These are phyloP conservation scores for Tagetes patula DNA, from an alignment of 129 eudicot genomes.

Conservation along the genomic window DNA sequence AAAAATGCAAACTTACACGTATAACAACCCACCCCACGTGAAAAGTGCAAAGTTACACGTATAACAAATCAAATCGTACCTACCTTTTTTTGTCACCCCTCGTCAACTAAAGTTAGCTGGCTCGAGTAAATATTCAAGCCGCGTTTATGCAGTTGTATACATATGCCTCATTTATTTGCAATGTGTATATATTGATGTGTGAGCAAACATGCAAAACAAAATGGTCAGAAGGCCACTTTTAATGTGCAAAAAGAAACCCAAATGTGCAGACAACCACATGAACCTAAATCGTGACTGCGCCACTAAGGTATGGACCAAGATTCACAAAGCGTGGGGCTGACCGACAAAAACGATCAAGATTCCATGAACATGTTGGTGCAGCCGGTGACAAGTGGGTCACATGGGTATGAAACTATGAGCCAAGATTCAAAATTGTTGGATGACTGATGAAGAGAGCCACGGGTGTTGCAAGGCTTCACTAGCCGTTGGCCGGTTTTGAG, in stretches of 20 bases:
- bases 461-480: slow-evolving; percentile 86
- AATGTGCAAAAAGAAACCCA: slow-evolving; percentile 17
- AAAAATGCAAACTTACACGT: too few relatives aligned
- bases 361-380: slow-evolving; percentile 23
- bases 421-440: slow-evolving; percentile 13
- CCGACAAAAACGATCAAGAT: not conserved
- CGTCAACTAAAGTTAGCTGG: too few relatives aligned
- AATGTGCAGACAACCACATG: slow-evolving; percentile 16
- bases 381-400: slow-evolving; percentile 12
- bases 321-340: slow-evolving; percentile 11
- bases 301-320: slow-evolving; percentile 18
- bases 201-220: slow-evolving; percentile 26
- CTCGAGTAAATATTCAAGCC: too few relatives aligned
- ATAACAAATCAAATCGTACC: too few relatives aligned
- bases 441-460: slow-evolving; percentile 60
- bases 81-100: too few relatives aligned
- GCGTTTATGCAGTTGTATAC: slow-evolving; percentile 1
- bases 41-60: too few relatives aligned
- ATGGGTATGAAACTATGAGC: slow-evolving; percentile 19
- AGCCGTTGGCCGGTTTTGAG: slow-evolving; percentile 76
- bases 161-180: slow-evolving; percentile 10
- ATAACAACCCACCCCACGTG: too few relatives aligned
- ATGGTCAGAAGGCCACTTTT: not conserved
- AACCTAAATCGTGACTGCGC: slow-evolving; percentile 11
- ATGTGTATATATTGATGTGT: slow-evolving; percentile 16